phyloP scores from a whole-genome alignment of 441 rosid genomes.

The Gossypium davidsonii region DNA sequence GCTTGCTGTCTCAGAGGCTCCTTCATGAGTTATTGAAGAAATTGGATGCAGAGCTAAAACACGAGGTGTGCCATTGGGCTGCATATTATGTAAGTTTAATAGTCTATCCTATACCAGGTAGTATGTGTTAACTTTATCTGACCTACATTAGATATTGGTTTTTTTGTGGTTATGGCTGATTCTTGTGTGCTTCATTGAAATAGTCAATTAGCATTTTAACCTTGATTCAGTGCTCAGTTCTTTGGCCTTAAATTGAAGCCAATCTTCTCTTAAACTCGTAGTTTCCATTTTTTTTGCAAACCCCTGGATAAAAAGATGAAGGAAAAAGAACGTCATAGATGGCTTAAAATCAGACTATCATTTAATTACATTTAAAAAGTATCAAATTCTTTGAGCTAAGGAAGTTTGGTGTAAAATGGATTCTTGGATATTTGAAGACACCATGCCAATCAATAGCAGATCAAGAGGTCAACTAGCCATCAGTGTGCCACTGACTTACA shows the following conservation, averaged over 20 bases:
- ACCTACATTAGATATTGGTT: background rate
- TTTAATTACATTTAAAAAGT: background rate
- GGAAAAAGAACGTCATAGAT: background rate
- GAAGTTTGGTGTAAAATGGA: background rate
- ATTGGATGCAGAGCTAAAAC: constrained; percentile 87
- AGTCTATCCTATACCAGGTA: background rate
- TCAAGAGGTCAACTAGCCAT: background rate
- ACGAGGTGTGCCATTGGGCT: constrained; percentile 92
- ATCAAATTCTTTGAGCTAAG: background rate
- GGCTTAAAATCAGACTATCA: background rate
- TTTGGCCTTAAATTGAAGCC: background rate
- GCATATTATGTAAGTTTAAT: constrained; percentile 71
- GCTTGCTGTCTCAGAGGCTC: constrained; percentile 46
- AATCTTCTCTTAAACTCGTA: background rate
- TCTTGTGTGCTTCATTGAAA: background rate
- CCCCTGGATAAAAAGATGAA: background rate
- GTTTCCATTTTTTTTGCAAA: background rate
- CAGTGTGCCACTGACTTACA: no score
- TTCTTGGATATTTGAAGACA: background rate
- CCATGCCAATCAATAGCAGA: background rate
- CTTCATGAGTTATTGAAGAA: constrained; percentile 72
- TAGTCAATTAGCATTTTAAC: background rate
- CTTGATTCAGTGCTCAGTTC: background rate
- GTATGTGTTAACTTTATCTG: background rate
- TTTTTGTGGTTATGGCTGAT: background rate